Conservation (phyloP, 164 flowering plant genomes). For the Cinnamomum chago region DNA sequence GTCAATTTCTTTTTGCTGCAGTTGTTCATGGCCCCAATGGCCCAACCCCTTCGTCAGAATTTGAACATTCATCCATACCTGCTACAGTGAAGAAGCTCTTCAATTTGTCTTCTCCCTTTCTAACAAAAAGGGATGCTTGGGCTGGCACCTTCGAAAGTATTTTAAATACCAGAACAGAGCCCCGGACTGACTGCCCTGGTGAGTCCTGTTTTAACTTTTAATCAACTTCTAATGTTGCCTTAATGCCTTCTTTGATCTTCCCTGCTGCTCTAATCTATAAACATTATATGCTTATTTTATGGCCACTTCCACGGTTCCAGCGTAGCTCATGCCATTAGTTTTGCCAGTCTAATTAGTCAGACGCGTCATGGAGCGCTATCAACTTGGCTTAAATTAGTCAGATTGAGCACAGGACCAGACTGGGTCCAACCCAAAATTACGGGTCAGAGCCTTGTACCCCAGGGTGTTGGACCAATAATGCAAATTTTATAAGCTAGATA, state of each 20-base stretch:
- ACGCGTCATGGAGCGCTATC: too few relatives aligned
- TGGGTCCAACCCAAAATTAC: too few relatives aligned
- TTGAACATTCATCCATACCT: conserved; percentile 83
- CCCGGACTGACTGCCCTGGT: conserved; percentile 90
- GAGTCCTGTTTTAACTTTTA: conserved; percentile 12
- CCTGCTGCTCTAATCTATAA: background rate
- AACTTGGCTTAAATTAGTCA: too few relatives aligned
- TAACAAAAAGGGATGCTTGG: conserved; percentile 85
- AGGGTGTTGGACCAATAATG: too few relatives aligned
- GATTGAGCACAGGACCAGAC: too few relatives aligned
- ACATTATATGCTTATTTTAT: too few relatives aligned
- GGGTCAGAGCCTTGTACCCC: too few relatives aligned
- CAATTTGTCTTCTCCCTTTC: conserved; percentile 56
- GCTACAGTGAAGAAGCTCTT: conserved; percentile 85
- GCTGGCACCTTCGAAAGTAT: conserved; percentile 80
- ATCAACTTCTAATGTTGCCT: background rate
- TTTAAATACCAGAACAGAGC: conserved; percentile 40
- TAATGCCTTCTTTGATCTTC: background rate
- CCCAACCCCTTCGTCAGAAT: conserved; percentile 66
- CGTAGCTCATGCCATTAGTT: too few relatives aligned
- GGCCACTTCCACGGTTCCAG: background rate
- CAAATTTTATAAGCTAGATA: too few relatives aligned
- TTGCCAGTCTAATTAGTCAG: too few relatives aligned
- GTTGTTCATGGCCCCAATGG: conserved; percentile 89
- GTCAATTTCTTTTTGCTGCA: conserved; percentile 24